Base-by-base conservation (phyloP, 345 rosid species). In the Acer negundo region DNA sequence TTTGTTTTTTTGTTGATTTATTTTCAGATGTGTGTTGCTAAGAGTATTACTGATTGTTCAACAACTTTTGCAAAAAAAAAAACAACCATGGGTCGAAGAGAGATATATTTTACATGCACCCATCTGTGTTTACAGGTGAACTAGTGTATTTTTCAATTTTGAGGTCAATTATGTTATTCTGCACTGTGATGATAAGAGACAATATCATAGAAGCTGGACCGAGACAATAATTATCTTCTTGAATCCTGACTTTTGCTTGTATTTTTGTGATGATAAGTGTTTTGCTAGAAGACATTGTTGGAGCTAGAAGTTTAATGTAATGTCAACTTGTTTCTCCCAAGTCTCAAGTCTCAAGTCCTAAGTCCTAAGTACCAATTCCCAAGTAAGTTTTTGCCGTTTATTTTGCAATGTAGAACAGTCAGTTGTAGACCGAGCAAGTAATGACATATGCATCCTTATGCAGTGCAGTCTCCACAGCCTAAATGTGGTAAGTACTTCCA, bases 61-160 rank as follows among this genome's bases (percentile, higher is more conserved):
- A 84, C 81, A 82, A 78, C 93, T 95, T 70, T 83, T 93, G n/a
- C n/a, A n/a, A n/a, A n/a, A 94, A 87, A 90, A 90, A 92, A 86
- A 88, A 88, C 69, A 88, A 79, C 46, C 93, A 93, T 75, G 95
- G 84, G 15, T 95, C 99, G 0, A 95, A 95, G 84, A 86, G 99
- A 80, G 97, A 95, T 86, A 93, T 95, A 75, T 95, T 91, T 80
- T 95, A 95, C 81, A 93, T 93, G 97, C 93, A 95, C 44, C 97
- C 99, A 16, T 90, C 93, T 75, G 84, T 86, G 1, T 93, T 92
- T 84, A 78, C 87, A 82, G 99, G 98, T 93, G 80, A 77, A 68
- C 69, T 70, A n/a, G 10, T 62, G n/a, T 12, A 26, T 4, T 15
- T 67, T 24, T 55, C 35, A n/a, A 24, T 16, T 46, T 44, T 26